These are phyloP conservation scores for Orbilia blumenaviensis DNA, from an alignment of 2,329 filamentous ascomycete species.

Conservation along the genomic window DNA sequence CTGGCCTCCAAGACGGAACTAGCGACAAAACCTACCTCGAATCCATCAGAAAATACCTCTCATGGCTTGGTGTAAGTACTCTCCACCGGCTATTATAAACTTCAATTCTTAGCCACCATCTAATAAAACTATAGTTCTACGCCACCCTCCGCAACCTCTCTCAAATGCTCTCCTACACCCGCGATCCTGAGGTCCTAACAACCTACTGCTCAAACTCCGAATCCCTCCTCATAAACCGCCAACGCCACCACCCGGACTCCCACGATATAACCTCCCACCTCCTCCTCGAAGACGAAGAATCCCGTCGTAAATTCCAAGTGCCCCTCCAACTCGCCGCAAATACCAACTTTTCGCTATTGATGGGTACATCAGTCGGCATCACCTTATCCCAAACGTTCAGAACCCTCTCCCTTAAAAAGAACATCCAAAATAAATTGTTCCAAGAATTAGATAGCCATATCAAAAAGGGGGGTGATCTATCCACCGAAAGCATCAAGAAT, in stretches of 20 bases:
- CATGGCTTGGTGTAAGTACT: conserved; percentile 33
- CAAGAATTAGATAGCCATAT: conserved; percentile 32
- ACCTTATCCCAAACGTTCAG: conserved; percentile 39
- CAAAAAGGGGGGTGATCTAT: conserved; percentile 29
- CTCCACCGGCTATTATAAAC: neutral
- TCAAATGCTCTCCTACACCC: conserved; percentile 31
- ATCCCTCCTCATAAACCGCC: conserved; percentile 36
- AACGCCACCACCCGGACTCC: conserved; percentile 10
- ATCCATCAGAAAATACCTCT: conserved; percentile 29
- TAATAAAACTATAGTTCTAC: conserved; percentile 23
- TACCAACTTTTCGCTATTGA: conserved; percentile 27
- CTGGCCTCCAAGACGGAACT: conserved; percentile 33
- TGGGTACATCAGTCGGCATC: conserved; percentile 15
- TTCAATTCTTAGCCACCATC: neutral
- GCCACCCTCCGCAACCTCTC: conserved; percentile 34
- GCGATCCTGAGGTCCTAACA: conserved; percentile 9
- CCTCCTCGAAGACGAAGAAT: conserved; percentile 34
- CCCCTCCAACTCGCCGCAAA: conserved; percentile 45
- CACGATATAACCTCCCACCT: conserved; percentile 45
- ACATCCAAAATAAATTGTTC: conserved; percentile 27
- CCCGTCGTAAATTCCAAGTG: conserved; percentile 29
- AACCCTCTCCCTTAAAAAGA: conserved; percentile 20
- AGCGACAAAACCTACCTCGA: conserved; percentile 2
- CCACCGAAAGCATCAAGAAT: conserved; percentile 30
- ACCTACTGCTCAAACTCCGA: conserved; percentile 34